Conservation (phyloP, 257 asterid species). For the Nicotiana noctiflora region DNA sequence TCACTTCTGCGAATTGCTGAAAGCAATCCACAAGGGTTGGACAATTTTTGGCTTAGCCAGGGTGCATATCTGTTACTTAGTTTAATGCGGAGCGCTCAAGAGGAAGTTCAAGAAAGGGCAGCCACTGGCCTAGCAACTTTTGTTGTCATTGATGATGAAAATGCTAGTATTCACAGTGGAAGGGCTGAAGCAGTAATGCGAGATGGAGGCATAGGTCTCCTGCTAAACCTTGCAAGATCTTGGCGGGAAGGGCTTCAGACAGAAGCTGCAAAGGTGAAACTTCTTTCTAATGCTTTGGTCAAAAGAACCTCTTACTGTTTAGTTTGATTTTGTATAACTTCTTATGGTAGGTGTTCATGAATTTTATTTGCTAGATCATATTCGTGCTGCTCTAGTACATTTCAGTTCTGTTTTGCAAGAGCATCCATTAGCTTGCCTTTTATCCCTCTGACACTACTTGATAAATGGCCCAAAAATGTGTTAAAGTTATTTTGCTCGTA, state of each 20-base stretch:
- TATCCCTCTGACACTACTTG: not conserved
- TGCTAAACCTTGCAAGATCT: conserved; percentile 66
- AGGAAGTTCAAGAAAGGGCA: conserved; percentile 89
- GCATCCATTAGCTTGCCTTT: not conserved
- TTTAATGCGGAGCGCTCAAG: conserved; percentile 64
- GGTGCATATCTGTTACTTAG: conserved; percentile 62
- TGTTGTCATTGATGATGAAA: conserved; percentile 78
- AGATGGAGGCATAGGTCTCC: conserved; percentile 58
- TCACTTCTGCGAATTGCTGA: conserved; percentile 77
- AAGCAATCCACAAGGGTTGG: conserved; percentile 64
- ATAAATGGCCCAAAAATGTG: not conserved
- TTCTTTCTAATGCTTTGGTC: conserved; percentile 1
- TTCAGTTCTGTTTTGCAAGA: not conserved
- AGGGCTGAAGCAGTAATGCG: conserved; percentile 75
- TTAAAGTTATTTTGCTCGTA: not conserved
- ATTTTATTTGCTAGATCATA: not conserved
- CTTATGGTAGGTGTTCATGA: not conserved
- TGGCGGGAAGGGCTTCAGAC: conserved; percentile 84
- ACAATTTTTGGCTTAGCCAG: conserved; percentile 74
- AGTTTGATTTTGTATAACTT: not conserved
- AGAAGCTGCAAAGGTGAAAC: conserved; percentile 69
- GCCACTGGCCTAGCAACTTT: conserved; percentile 75
- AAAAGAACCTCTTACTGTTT: not conserved
- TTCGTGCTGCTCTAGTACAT: not conserved
- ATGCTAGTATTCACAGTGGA: conserved; percentile 60